Base-by-base conservation (phyloP, 495 filamentous ascomycete genomes). In the Sordaria brevicollis region DNA sequence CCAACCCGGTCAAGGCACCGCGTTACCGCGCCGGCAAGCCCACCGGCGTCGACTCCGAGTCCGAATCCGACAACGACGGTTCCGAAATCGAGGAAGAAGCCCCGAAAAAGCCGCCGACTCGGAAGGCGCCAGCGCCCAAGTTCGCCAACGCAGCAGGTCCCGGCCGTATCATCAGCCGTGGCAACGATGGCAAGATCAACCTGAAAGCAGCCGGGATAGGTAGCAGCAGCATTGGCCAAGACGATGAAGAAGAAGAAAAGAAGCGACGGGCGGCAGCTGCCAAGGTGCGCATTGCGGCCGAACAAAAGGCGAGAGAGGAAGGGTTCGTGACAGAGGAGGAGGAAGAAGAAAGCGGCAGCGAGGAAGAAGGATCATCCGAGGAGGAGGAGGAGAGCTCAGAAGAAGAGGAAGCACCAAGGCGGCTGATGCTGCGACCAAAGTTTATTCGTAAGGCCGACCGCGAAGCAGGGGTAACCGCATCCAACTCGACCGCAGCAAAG, bases 1-100 rank as follows among this genome's bases (percentile, higher is more conserved):
- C 93, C 54, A 97, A 99, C 77, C 93, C 92, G 4, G 79, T 90
- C 71, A 89, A 89, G 74, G 91, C 94, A 1, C 85, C 92, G 10
- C 90, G 96, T 31, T 91, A 97, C 78, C 88, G 93, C 49, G 89
- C 93, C 36, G 94, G 94, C 72, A 98, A 97, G 81, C 81, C 91
- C 31, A 79, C 89, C 57, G 89, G 86, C 9, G 88, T 89, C 74
- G 90, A 92, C 25, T 93, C 90, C 54, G 67, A 65, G 10, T 88
- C 86, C 34, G 86, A 85, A 71, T 86, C 85, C 34, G 90, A 90
- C 35, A 69, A 84, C 83, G 79, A 77, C 68, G 86, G 85, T 38
- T 82, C 84, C 57, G 85, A 88, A 21, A 78, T 69, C 15, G 74
- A 81, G 67, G 66, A 76, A 49, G 67, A 76, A 67, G 41, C 71